Base-by-base conservation (phyloP, 192 early-diverging fungal species). In the Coemansia umbellata region DNA sequence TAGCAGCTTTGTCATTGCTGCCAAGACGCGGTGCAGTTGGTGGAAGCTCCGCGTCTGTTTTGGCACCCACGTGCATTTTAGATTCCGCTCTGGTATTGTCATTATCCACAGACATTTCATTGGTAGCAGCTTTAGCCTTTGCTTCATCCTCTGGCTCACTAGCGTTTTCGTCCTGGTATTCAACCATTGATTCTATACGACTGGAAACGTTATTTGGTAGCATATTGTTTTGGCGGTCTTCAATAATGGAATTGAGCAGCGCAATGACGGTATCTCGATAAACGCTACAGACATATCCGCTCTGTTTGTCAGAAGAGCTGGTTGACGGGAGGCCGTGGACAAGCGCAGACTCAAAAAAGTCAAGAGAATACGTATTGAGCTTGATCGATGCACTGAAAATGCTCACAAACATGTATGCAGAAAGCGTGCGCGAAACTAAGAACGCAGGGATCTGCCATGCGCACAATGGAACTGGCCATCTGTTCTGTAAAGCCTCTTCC, bases 311-410 rank as follows among this genome's bases (percentile, higher is more conserved):
- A 11, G 0, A 14, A 1, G 14, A 26, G 17, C 51, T 52, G 10
- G 54, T 51, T 8, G 67, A 53, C 5, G 55, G 59, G n/a, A 50
- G 37, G 4, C 33, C 53, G 48, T 85, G 79, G 8, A 78, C 57
- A 0, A 94, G 66, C 4, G 86, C 83, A 3, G 81, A 53, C 40
- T 87, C 81, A 63, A 92, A 91, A 31, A 86, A 84, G 57, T 92
- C 85, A 26, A 95, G 69, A n/a, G 83, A 81, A 49, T 86, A 88
- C 4, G 90, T 84, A 8, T 67, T 64, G 19, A 94, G 56, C 27
- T 78, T 64, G 2, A 95, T 60, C 13, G 91, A 84, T 19, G 80
- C 65, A 32, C 84, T 77, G 61, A 66, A 66, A 49, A 63, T 63
- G 60, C 58, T 66, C 31, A 76, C 56, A 47, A 66, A 61, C 55